Evolutionary conservation across 129 eudicot genomes (phyloP).

Genomic region (Deinandra increscens): DNA sequence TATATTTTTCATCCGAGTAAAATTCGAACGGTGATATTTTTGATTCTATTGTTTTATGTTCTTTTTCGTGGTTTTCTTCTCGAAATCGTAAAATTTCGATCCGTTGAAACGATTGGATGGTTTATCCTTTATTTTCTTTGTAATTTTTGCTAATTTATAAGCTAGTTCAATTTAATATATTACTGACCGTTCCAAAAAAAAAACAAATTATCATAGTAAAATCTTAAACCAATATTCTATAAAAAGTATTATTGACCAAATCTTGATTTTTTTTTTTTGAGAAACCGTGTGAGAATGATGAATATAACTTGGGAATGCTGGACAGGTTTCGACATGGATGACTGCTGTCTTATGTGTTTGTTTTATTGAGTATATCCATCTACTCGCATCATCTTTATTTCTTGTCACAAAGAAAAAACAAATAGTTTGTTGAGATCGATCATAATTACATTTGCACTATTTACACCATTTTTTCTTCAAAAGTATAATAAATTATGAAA

Average conservation of each 20-base stretch:
- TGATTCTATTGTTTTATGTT: too few species aligned
- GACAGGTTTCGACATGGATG: slow-evolving; percentile 40
- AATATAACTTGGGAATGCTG: slow-evolving; percentile 23
- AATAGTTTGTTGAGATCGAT: slow-evolving; percentile 4
- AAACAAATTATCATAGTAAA: too few species aligned
- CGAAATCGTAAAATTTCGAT: too few species aligned
- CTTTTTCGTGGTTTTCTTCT: too few species aligned
- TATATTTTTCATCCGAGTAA: too few species aligned
- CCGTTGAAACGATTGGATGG: too few species aligned
- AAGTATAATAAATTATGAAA: neutral
- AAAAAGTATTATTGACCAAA: neutral
- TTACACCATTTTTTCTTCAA: neutral
- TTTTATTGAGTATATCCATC: slow-evolving; percentile 3
- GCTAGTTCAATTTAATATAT: too few species aligned
- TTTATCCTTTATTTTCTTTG: too few species aligned
- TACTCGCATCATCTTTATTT: slow-evolving; percentile 37
- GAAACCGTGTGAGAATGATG: slow-evolving; percentile 37
- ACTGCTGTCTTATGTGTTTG: slow-evolving; percentile 15
- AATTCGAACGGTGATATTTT: too few species aligned
- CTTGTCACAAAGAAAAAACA: slow-evolving; percentile 11
- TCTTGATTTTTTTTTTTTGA: neutral
- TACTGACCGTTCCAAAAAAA: too few species aligned
- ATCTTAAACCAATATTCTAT: neutral
- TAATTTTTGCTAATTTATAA: too few species aligned
- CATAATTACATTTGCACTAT: slow-evolving; percentile 18